These are phyloP conservation scores for Hordeum vulgare DNA, from an alignment of 176 grass and related monocot species.

Conservation along the genomic window DNA sequence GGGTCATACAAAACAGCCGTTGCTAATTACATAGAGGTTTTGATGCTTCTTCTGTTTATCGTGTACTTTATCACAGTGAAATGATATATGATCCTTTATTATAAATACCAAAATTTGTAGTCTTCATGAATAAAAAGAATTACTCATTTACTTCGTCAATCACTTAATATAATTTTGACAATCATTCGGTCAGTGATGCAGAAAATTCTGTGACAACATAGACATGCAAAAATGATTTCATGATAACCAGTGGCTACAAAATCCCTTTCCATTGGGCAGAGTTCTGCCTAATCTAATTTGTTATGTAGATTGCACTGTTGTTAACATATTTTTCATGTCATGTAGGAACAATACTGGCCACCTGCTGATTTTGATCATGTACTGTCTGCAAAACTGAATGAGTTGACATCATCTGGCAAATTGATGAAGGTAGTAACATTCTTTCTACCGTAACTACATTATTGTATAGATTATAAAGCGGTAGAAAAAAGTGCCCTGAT, in stretches of 20 bases:
- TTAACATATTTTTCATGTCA: slow-evolving; percentile 29
- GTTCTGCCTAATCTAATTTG: not conserved
- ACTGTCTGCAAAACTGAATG: slow-evolving; percentile 67
- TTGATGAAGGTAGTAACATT: slow-evolving; percentile 55
- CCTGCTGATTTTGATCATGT: slow-evolving; percentile 74
- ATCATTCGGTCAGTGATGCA: not conserved
- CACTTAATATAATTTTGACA: not conserved
- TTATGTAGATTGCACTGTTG: not conserved
- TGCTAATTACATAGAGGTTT: slow-evolving; percentile 79
- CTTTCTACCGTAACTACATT: not conserved
- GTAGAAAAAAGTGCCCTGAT: not conserved
- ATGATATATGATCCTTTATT: not conserved
- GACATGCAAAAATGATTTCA: not conserved
- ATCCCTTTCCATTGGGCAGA: not conserved
- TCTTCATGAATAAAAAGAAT: not conserved
- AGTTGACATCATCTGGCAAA: slow-evolving; percentile 56
- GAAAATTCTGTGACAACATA: not conserved
- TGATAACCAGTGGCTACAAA: not conserved
- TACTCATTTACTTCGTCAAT: not conserved
- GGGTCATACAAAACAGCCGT: slow-evolving; percentile 79
- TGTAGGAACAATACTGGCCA: slow-evolving; percentile 76
- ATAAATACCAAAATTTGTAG: not conserved
- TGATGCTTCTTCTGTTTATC: not conserved
- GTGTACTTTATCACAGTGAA: not conserved
- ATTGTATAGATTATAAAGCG: slow-evolving; percentile 1